phyloP scores from a whole-genome alignment of 2,329 filamentous ascomycete genomes.

The Thielaviopsis cerberus region DNA sequence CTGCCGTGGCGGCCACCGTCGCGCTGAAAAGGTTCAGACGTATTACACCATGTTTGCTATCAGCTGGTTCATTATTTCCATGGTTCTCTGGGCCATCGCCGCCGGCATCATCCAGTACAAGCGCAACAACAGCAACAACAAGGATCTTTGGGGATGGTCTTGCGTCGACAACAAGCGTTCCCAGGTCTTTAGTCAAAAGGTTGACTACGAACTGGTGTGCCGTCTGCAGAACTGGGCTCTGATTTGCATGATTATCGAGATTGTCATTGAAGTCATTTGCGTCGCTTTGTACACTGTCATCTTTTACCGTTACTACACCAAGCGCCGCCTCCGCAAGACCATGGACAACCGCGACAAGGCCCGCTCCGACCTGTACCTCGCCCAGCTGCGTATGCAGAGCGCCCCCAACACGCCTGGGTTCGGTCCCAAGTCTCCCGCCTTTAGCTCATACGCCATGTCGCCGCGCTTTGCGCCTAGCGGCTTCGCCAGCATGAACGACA shows the following conservation, averaged over 20 bases:
- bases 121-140: conserved; percentile 47
- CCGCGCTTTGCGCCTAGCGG: conserved; percentile 41
- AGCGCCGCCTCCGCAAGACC: conserved; percentile 84
- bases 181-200: conserved; percentile 57
- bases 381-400: conserved; percentile 64
- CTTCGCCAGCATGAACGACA: conserved; percentile 32
- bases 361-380: conserved; percentile 85
- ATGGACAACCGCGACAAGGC: conserved; percentile 93
- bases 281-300: conserved; percentile 85
- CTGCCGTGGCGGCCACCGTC: conserved; percentile 68
- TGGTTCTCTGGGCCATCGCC: conserved; percentile 79
- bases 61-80: conserved; percentile 81
- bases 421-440: conserved; percentile 30
- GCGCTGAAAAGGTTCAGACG: conserved; percentile 80
- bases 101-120: conserved; percentile 68
- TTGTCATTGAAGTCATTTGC: conserved; percentile 79
- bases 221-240: conserved; percentile 88
- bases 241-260: conserved; percentile 91
- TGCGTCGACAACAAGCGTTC: conserved; percentile 74
- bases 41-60: conserved; percentile 94
- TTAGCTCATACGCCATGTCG: conserved; percentile 33
- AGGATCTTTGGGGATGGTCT: conserved; percentile 98
- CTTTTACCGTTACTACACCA: conserved; percentile 95
- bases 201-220: conserved; percentile 81
- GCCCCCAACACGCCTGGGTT: conserved; percentile 90